Evolutionary conservation across 2,329 filamentous ascomycete genomes (phyloP).

Genomic region (Colletotrichum costaricense): DNA sequence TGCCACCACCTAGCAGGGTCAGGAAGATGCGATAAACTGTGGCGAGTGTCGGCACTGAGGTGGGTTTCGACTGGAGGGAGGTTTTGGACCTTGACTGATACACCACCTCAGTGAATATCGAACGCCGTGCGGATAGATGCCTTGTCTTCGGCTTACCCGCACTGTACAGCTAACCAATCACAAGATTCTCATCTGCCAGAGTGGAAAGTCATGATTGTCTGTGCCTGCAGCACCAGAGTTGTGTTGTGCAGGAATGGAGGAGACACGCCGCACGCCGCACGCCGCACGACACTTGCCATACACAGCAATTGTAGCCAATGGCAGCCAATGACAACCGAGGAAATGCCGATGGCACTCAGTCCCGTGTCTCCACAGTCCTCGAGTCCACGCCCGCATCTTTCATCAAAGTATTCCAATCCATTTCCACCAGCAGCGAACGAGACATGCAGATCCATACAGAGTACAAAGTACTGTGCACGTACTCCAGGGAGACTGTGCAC

Average conservation of each 20-base stretch:
- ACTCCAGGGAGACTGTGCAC: neutral
- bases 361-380: neutral
- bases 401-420: neutral
- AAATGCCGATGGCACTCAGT: slow-evolving; percentile 2
- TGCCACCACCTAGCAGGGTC: no score
- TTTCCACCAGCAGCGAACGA: neutral
- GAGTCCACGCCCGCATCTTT: no score
- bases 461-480: neutral
- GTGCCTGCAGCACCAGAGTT: slow-evolving; percentile 20
- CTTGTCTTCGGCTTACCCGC: neutral
- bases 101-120: no score
- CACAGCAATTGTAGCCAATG: slow-evolving; percentile 5
- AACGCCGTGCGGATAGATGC: no score
- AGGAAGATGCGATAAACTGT: no score
- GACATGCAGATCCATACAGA: neutral
- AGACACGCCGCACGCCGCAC: neutral
- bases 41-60: no score
- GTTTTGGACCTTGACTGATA: no score
- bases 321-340: slow-evolving; percentile 5
- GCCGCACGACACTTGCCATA: neutral
- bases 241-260: slow-evolving; percentile 33
- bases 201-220: neutral
- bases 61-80: no score
- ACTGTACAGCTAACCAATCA: slow-evolving; percentile 13
- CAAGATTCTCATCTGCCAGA: neutral